Base-by-base conservation (phyloP, 257 asterid genomes). In the Nicotiana otophora region DNA sequence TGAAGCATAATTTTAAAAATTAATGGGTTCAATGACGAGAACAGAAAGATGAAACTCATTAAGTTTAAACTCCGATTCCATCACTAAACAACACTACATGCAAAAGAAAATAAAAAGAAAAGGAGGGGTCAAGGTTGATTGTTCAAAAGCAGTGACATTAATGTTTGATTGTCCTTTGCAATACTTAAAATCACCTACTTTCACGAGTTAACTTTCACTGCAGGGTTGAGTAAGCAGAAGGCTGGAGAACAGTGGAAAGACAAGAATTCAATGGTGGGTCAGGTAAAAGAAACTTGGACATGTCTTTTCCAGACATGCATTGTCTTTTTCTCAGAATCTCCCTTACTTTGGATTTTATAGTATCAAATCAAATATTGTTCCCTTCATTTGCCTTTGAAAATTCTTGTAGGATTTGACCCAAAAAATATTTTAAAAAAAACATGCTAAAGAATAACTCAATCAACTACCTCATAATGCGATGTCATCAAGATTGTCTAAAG, bases 241-340 rank as follows among this genome's bases (percentile, higher is more conserved):
- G 42, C 80, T 46, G 62, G 42, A 74, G 78, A 48, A 74, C 26
- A 74, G 80, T 26, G 4, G 6, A 6, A 46, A n/a, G 80, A 48
- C 80, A 74, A 74, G 58, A 48, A 48, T 74, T 74, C 80, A 74
- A 74, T 55, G 33, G 80, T 74, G 80, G 80, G 80, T 1, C 80
- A 74, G 79, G 79, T 74, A 74, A 74, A 72, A 48, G 80, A 48
- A 74, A 74, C 62, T 23, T 14, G 10, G 42, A 74, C 62, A 14
- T 6, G 80, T 48, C 80, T 74, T 74, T 74, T 23, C 36, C 39
- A 48, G 80, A 74, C 80, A 20, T 15, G 16, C 5, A 0, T 26
- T 26, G 62, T 74, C 80, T 23, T 74, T 74, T 72, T 74, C 62
- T 7, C 36, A 74, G 42, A 48, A 74, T 48, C 36, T 74, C 42